These are phyloP conservation scores for Balakata baccata DNA, from an alignment of 345 rosid genomes.

Conservation along the genomic window DNA sequence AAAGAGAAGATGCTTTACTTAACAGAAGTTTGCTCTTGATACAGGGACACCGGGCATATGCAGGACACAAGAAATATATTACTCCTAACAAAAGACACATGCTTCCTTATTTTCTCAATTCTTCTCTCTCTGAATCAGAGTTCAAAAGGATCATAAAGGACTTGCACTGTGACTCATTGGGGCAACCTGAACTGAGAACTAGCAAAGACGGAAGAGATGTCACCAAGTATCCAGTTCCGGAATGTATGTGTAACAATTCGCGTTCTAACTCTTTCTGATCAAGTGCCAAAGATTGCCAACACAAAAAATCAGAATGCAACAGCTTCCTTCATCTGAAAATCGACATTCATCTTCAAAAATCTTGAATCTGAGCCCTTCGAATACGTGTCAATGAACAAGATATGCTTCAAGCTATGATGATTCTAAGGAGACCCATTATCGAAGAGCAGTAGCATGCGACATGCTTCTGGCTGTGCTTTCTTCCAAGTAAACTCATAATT, in stretches of 20 bases:
- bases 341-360: constrained; percentile 5
- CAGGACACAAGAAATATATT: constrained; percentile 83
- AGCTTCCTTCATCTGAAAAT: neutral
- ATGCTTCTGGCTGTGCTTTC: neutral
- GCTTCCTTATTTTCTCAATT: constrained; percentile 74
- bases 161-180: constrained; percentile 71
- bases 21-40: constrained; percentile 22
- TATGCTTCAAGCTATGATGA: constrained; percentile 21
- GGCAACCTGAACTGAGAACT: constrained; percentile 77
- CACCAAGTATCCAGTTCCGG: constrained; percentile 81
- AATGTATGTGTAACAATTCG: constrained; percentile 71
- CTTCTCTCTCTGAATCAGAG: constrained; percentile 63
- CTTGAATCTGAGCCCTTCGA: constrained; percentile 22
- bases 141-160: constrained; percentile 62
- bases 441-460: neutral
- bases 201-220: constrained; percentile 77
- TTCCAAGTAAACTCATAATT: constrained; percentile 17
- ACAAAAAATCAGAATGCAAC: neutral
- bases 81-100: constrained; percentile 93
- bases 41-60: constrained; percentile 82
- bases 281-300: neutral
- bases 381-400: neutral
- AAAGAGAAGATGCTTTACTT: neutral
- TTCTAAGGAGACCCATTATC: constrained; percentile 10
- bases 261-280: constrained; percentile 9